Evolutionary conservation across 768 basidiomycete species (phyloP), one percentile per base, ranked within the genome.

Genomic region (Hypholoma fasciculare): DNA sequence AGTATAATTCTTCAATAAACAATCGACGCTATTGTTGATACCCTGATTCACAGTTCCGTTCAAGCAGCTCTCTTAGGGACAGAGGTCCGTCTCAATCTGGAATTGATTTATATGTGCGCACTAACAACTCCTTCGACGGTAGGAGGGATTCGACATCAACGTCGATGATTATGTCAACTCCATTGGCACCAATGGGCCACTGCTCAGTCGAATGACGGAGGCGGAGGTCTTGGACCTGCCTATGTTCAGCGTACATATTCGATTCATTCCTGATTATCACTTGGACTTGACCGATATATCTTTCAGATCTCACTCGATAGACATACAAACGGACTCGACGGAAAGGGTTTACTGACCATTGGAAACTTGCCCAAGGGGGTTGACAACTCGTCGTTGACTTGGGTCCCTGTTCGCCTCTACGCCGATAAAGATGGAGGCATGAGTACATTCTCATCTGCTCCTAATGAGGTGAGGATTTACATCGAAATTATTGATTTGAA

Each of bases 331-430:
- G 78, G 86, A 49, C 76, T 86, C 19, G 78, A 83, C 5, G 85
- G 84, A 2, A 72, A 74, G 23, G 88, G 89, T 8, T 71, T 76
- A 58, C 71, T 90, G n/a, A 87, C 83, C 3, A 69, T 90, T 19
- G 89, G 89, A 16, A 79, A 77, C 50, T 74, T 90, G 9, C 88
- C 88, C 11, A 71, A 76, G 23, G 79, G 79, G 0, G 74, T 89
- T 17, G 70, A 76, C 17, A 79, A 81, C 52, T 80, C 79, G 13
- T 77, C 76, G n/a, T 65, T 90, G 51, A 87, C 85, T 0, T 90
- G 88, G 88, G 84, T 86, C 1, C 82, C 84, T 6, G 82, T 90
- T 23, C 80, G 87, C 4, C 68, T 78, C 8, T 90, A 90, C 68
- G 67, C 71, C 0, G 60, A 73, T 1, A 67, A 68, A 3, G 78